phyloP scores from a whole-genome alignment of 805 yeast genomes.

The Candida sithepensis region DNA sequence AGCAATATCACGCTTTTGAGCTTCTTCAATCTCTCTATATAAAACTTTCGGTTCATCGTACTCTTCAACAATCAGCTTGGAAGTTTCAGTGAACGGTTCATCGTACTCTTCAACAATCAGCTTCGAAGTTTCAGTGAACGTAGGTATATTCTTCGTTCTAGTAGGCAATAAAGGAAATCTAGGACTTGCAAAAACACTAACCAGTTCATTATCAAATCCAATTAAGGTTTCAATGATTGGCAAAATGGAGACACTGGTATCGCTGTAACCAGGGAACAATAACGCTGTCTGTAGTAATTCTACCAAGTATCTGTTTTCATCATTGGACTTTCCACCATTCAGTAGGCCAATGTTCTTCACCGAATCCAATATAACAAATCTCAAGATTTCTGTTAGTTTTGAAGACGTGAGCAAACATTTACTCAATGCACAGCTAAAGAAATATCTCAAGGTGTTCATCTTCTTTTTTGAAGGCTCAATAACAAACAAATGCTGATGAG shows the following conservation, averaged over 20 bases:
- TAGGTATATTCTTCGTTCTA: slow-evolving; percentile 4
- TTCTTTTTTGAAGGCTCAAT: slow-evolving; percentile 38
- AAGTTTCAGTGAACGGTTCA: slow-evolving; percentile 7
- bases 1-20: slow-evolving; percentile 7
- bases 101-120: slow-evolving; percentile 15
- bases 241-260: slow-evolving; percentile 53
- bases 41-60: slow-evolving; percentile 8
- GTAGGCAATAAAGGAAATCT: slow-evolving; percentile 54
- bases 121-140: slow-evolving; percentile 3
- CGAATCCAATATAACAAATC: slow-evolving; percentile 39
- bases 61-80: slow-evolving; percentile 13
- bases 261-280: slow-evolving; percentile 60
- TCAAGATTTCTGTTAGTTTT: slow-evolving; percentile 56
- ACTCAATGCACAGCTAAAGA: slow-evolving; percentile 47
- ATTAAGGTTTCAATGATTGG: slow-evolving; percentile 64
- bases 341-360: slow-evolving; percentile 27
- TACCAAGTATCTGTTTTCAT: slow-evolving; percentile 35
- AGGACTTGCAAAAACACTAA: slow-evolving; percentile 68
- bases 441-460: slow-evolving; percentile 34
- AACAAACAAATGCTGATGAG: slow-evolving; percentile 58
- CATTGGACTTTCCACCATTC: slow-evolving; percentile 25
- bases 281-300: slow-evolving; percentile 54
- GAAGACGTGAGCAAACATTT: slow-evolving; percentile 56
- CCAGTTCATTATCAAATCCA: slow-evolving; percentile 42
- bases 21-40: slow-evolving; percentile 6